Evolutionary conservation across 208 protist species (phyloP).

Genomic region (Wallacemonas collosoma): DNA sequence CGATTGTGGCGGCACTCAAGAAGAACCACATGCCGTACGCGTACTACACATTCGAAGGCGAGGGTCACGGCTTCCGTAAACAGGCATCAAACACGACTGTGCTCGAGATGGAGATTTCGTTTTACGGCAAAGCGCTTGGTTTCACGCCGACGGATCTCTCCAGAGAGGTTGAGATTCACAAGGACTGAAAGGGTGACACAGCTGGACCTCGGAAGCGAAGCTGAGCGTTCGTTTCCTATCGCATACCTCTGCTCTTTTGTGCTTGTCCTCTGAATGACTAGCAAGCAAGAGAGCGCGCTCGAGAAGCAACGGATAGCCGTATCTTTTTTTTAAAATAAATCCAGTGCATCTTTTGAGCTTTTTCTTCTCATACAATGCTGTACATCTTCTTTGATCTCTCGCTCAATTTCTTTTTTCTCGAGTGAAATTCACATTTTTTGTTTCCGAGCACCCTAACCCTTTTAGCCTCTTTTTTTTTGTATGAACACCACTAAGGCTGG

Average conservation of each 20-base stretch:
- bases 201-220: too few relatives aligned
- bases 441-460: not conserved
- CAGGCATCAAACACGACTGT: conserved; percentile 15
- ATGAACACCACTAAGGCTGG: too few relatives aligned
- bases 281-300: too few relatives aligned
- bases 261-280: too few relatives aligned
- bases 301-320: too few relatives aligned
- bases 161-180: conserved; percentile 11
- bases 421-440: not conserved
- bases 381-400: not conserved
- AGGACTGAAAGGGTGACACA: not conserved
- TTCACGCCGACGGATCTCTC: not conserved
- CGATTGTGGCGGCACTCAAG: conserved; percentile 10
- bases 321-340: too few relatives aligned
- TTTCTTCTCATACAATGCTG: too few relatives aligned
- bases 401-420: not conserved
- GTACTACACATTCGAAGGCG: conserved; percentile 18
- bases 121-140: conserved; percentile 13
- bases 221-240: too few relatives aligned
- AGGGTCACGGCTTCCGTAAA: conserved; percentile 17
- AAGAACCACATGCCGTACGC: conserved; percentile 18
- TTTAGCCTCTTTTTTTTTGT: conserved; percentile 16
- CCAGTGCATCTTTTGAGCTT: too few relatives aligned
- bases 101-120: conserved; percentile 12
- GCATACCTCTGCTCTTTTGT: too few relatives aligned